Base-by-base conservation (phyloP, 2,329 filamentous ascomycete genomes). In the Arthroderma sp. region DNA sequence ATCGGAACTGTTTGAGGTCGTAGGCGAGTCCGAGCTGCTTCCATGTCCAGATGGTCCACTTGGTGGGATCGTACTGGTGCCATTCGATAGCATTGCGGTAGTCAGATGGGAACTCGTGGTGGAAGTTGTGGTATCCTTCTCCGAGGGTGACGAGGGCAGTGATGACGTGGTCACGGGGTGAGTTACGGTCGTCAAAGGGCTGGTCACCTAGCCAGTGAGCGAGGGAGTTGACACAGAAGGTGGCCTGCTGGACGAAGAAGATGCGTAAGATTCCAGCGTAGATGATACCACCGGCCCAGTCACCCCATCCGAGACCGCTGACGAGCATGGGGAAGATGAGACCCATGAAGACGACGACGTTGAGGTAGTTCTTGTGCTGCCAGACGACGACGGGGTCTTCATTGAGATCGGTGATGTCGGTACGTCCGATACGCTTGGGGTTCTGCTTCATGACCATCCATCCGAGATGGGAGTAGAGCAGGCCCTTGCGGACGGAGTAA, bases 391-490 rank as follows among this genome's bases (percentile, higher is more conserved):
- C 81, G 54, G 85, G 78, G 68, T 93, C 88, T 71, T 91, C 87
- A 76, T 93, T 93, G 64, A 94, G 77, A 67, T 94, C 89, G 66
- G 86, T 85, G 67, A 94, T 93, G 66, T 94, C 88, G 72, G 87
- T 91, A 61, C 88, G 87, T 67, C 89, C 89, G 66, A 89, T 88
- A 61, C 86, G 81, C 80, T 91, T 91, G 63, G 88, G 87, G 77
- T 94, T 91, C 77, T 94, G 88, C 80, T 91, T 91, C 80, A 94
- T 84, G 67, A 94, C 74, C 87, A 94, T 93, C 88, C 88, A 94
- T 66, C 88, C 88, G 58, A 94, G 77, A 76, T 89, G 86, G 56
- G 82, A 89, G 80, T 91, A 91, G 64, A 89, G 74, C 54, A 93
- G 80, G 64, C 88, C 88, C 79, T 94, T 94, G 75, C 87, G 85